Evolutionary conservation across 176 grass and related monocot species (phyloP).

Genomic region (Carex parvula): DNA sequence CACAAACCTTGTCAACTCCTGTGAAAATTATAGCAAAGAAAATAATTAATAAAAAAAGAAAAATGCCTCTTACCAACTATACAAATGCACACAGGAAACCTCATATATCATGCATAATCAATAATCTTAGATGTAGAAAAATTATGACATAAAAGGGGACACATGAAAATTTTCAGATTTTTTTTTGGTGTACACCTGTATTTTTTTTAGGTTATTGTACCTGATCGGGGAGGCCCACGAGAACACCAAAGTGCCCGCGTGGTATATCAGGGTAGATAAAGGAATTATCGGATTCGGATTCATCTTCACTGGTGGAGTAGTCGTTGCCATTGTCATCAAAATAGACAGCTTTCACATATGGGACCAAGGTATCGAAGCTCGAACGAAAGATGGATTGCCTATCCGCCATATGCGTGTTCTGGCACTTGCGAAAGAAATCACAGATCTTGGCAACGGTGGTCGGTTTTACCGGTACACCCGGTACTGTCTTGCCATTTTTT

Average conservation of each 20-base stretch:
- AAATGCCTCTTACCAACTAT: not conserved
- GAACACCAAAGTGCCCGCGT: not conserved
- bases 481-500: conserved; percentile 31
- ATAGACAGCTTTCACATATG: not conserved
- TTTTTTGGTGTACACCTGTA: no score
- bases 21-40: not conserved
- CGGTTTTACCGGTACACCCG: conserved; percentile 35
- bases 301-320: not conserved
- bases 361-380: not conserved
- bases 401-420: conserved; percentile 28
- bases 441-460: conserved; percentile 53
- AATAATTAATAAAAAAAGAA: not conserved
- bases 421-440: conserved; percentile 76
- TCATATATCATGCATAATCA: not conserved
- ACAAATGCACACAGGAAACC: not conserved
- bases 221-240: conserved; percentile 4
- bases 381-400: not conserved
- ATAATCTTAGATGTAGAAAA: not conserved
- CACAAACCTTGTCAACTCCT: conserved; percentile 68
- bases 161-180: not conserved
- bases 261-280: not conserved
- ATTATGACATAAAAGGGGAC: not conserved
- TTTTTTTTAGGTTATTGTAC: not conserved
- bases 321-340: not conserved
- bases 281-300: not conserved